Percentiles rank a stretch among this genome's conserved stretches.
phyloP scores from a whole-genome alignment of 2,329 filamentous ascomycete genomes.

The Monosporascus sp. region DNA sequence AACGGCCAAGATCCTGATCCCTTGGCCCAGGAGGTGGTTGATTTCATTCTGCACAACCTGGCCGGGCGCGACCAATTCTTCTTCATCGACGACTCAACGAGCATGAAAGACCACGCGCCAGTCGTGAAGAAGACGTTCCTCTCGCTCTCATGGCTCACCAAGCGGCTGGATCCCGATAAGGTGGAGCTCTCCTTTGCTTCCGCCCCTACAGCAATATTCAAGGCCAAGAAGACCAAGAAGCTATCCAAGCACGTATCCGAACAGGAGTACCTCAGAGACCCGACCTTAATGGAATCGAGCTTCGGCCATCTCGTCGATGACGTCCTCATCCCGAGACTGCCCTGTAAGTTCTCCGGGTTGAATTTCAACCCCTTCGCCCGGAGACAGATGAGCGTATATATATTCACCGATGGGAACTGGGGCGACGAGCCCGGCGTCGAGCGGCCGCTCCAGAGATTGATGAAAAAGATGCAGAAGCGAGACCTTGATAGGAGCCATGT shows the following conservation, averaged over 20 bases:
- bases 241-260: conserved; percentile 1
- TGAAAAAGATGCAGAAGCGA: background rate
- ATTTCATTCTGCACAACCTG: conserved; percentile 7
- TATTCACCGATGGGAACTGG: conserved; percentile 13
- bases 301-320: conserved; percentile 5
- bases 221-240: background rate
- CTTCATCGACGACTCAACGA: conserved; percentile 15
- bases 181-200: conserved; percentile 11
- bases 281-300: conserved; percentile 7
- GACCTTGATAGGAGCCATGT: conserved; percentile 5
- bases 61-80: conserved; percentile 13
- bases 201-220: background rate
- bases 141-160: conserved; percentile 5
- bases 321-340: conserved; percentile 7
- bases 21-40: conserved; percentile 2
- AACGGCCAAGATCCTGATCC: background rate
- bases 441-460: conserved; percentile 4
- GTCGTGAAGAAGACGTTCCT: conserved; percentile 6
- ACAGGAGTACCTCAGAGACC: conserved; percentile 2
- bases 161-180: conserved; percentile 6
- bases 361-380: conserved; percentile 4
- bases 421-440: conserved; percentile 6
- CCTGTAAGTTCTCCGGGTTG: conserved; percentile 3
- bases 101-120: conserved; percentile 7
- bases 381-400: conserved; percentile 5